These are phyloP conservation scores for Tylopilus sp. DNA, from an alignment of 768 basidiomycete genomes.

Conservation along the genomic window DNA sequence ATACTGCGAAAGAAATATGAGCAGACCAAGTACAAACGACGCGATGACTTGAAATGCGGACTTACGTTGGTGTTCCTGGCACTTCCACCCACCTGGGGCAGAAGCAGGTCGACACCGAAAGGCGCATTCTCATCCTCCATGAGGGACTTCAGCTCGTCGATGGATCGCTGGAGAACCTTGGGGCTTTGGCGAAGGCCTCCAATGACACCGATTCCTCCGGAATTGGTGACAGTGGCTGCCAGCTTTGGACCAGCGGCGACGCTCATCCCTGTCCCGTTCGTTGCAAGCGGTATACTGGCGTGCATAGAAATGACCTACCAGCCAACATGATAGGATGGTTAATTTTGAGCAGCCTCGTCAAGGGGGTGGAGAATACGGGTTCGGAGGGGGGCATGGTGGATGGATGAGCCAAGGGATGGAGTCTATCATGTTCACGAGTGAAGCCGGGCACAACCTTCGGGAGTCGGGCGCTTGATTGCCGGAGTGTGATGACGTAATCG, in stretches of 20 bases:
- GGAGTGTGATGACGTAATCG: slow-evolving; percentile 23
- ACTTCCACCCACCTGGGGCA: slow-evolving; percentile 78
- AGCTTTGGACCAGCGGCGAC: slow-evolving; percentile 82
- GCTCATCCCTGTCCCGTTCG: slow-evolving; percentile 52
- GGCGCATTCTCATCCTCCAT: slow-evolving; percentile 74
- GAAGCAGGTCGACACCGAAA: slow-evolving; percentile 78
- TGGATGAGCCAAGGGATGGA: neutral
- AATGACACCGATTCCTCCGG: slow-evolving; percentile 86
- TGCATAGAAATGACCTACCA: slow-evolving; percentile 32
- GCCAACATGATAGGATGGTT: slow-evolving; percentile 85
- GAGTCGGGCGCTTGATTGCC: too few species aligned
- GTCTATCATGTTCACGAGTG: neutral
- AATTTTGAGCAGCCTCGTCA: slow-evolving; percentile 73
- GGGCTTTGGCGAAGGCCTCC: slow-evolving; percentile 77
- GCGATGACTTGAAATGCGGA: neutral
- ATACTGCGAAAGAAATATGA: slow-evolving; percentile 30
- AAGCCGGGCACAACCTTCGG: too few species aligned
- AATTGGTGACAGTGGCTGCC: slow-evolving; percentile 89
- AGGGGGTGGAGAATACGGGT: slow-evolving; percentile 65
- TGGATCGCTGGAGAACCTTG: slow-evolving; percentile 61
- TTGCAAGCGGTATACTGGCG: slow-evolving; percentile 2
- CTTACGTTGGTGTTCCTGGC: slow-evolving; percentile 79
- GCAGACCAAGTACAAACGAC: neutral
- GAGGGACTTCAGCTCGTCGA: slow-evolving; percentile 69
- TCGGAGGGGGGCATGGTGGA: slow-evolving; percentile 60